Base-by-base conservation (phyloP, 192 early-diverging fungal genomes). In the Umbelopsis isabellina region DNA sequence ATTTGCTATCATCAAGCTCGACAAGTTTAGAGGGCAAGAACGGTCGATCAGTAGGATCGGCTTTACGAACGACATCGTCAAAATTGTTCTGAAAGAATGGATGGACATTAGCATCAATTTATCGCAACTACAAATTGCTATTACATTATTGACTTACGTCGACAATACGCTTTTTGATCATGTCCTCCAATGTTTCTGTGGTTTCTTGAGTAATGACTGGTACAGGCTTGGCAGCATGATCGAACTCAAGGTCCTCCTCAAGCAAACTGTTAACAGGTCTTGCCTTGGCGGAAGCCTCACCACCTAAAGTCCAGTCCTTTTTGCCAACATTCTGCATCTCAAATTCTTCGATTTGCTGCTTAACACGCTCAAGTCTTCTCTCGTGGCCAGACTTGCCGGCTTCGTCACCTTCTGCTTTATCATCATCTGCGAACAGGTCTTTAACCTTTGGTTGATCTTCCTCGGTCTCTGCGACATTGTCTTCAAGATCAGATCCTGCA, bases 11-110 rank as follows among this genome's bases (percentile, higher is more conserved):
- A 69, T 89, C 85, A 61, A 99, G 82, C 72, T 96, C 94, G 20
- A 93, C 86, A 30, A 89, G 82, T 30, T 84, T 87, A 3, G 90
- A 91, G 9, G 92, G 92, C 41, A 86, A 77, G 82, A 89, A 92
- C 1, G 89, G 89, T 74, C 86, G 84, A 44, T 79, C 83, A 37
- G 88, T 86, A 21, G 91, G 88, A 68, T 94, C 92, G 51, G 88
- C 85, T 79, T 95, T 95, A 66, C 97, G 90, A 45, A 91, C 92
- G 4, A 99, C 97, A 75, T 98, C 96, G 82, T 98, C 93, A 83
- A 91, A 99, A 73, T 91, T 87, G 35, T 83, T 73, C 75, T 81
- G 21, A 46, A 64, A 20, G 37, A 13, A 52, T n/a, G 22, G 44
- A 10, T 41, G 5, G 16, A 37, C 12, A 16, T 15, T 0, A 22